These are phyloP conservation scores for Xylariaceae sp. DNA, from an alignment of 2,329 filamentous ascomycete species.

Conservation along the genomic window DNA sequence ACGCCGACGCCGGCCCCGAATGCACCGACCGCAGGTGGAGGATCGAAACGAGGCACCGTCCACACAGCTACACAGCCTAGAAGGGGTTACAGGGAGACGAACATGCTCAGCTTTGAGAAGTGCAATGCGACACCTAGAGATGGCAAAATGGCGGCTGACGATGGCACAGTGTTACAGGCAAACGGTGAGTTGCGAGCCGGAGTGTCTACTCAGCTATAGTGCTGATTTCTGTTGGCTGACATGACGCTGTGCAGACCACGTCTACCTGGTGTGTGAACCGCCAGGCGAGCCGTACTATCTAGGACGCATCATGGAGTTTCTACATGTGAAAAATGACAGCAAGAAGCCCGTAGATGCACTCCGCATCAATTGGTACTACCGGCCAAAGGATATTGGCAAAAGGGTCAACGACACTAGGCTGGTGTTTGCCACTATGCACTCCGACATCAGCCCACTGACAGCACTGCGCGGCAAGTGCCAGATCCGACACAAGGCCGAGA, in stretches of 20 bases:
- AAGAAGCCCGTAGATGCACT: slow-evolving; percentile 74
- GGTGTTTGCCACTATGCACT: slow-evolving; percentile 97
- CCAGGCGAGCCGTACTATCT: slow-evolving; percentile 97
- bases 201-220: slow-evolving; percentile 8
- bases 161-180: slow-evolving; percentile 74
- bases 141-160: slow-evolving; percentile 79
- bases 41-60: slow-evolving; percentile 24
- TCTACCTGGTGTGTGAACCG: slow-evolving; percentile 95
- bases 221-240: slow-evolving; percentile 29
- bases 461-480: slow-evolving; percentile 90
- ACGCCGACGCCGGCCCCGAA: slow-evolving; percentile 22
- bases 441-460: slow-evolving; percentile 87
- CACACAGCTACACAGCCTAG: slow-evolving; percentile 17
- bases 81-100: slow-evolving; percentile 58
- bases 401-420: slow-evolving; percentile 86
- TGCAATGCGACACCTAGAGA: slow-evolving; percentile 64
- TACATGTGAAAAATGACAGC: slow-evolving; percentile 72
- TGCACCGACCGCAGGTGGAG: slow-evolving; percentile 25
- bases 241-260: slow-evolving; percentile 52
- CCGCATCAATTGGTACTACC: slow-evolving; percentile 97
- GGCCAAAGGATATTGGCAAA: slow-evolving; percentile 90
- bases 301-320: slow-evolving; percentile 96
- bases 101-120: slow-evolving; percentile 83
- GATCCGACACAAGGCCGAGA: slow-evolving; percentile 83
- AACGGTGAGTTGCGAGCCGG: slow-evolving; percentile 63